Evolutionary conservation across 129 eudicot genomes (phyloP), one percentile per base, ranked within the genome.

Genomic region (Daucus carota): DNA sequence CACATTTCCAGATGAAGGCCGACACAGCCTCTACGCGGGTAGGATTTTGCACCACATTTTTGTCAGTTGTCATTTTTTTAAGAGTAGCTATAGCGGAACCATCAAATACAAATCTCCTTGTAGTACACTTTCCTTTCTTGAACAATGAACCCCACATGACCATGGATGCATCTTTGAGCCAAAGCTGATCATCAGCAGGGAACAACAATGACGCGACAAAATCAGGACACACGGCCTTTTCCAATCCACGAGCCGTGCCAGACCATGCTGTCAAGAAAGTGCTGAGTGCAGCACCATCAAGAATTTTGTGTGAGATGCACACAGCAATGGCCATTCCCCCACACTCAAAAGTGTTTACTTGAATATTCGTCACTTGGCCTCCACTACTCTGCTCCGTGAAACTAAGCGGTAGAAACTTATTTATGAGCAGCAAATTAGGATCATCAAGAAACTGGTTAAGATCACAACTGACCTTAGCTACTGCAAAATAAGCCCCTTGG

Each of bases 241-340:
- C 50, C 5, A 76, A 65, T 52, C 84, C 80, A 17, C 26, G 12
- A 18, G 88, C 76, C 2, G 73, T 47, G 18, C 60, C 73, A 2
- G 88, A 83, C 97, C 97, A 92, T 24, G 74, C 50, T 45, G 44
- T 84, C 6, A 89, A 33, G 70, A 92, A 92, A 18, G 78, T 77
- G 72, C 78, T 81, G 29, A 92, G 78, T 5, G 88, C 78, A 28
- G 77, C 80, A 24, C 96, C 97, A 76, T 92, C 97, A 62, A 87
- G 83, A 81, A 92, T 74, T 57, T 85, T 87, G 60, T 92, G 97
- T 11, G 92, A 82, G 68, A 92, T 77, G 76, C 96, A 89, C 40
- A 92, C 31, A 36, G 40, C 89, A 75, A 92, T 80, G 8, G 87
- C 92, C 28, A 89, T 79, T 59, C 97, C 96, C 52, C 88, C 86